Evolutionary conservation across 148 eudicot genomes (phyloP), one percentile per base, ranked within the genome.

Genomic region (Polygonum aviculare): DNA sequence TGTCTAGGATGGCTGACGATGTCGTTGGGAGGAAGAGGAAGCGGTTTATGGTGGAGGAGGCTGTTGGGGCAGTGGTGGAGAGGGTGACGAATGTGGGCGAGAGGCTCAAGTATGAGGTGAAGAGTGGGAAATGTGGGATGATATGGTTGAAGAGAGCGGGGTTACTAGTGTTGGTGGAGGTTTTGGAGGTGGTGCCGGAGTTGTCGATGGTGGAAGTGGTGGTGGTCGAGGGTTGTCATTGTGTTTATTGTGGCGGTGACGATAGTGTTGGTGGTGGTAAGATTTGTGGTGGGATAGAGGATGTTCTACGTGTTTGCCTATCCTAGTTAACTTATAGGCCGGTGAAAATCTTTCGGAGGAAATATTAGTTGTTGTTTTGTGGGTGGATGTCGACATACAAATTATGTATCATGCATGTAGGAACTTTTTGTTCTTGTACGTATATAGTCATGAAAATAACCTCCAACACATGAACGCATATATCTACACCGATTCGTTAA

Each of bases 1-100:
- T 93, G 78, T 80, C 89, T 74, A 87, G 90, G 12, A 38, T 93
- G n/a, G 88, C 90, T 11, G 69, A 63, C 33, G 69, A 31, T 12
- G 69, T 33, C 8, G 49, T 33, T 1, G 49, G 22, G 50, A 71
- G 47, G 74, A 33, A 63, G 4, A 63, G 69, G 69, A 31, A 14
- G 7, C 14, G 16, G 38, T 63, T 71, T 11, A 4, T 21, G 26
- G 49, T 45, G 21, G 6, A 40, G 11, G 74, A 71, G 26, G 79
- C n/a, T 2, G 4, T 18, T 48, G 78, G n/a, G 69, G 38, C 18
- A 0, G 47, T 18, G 71, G 74, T 70, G 3, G 98, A 93, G 77
- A 72, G 81, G 21, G 87, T 87, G 47, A 85, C 4, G 81, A 91
- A 16, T 74, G 48, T 5, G 86, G 79, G 82, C 33, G 79, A 16